Base-by-base conservation (phyloP, 2,329 filamentous ascomycete genomes). In the Cephalotrichum gorgonifer region DNA sequence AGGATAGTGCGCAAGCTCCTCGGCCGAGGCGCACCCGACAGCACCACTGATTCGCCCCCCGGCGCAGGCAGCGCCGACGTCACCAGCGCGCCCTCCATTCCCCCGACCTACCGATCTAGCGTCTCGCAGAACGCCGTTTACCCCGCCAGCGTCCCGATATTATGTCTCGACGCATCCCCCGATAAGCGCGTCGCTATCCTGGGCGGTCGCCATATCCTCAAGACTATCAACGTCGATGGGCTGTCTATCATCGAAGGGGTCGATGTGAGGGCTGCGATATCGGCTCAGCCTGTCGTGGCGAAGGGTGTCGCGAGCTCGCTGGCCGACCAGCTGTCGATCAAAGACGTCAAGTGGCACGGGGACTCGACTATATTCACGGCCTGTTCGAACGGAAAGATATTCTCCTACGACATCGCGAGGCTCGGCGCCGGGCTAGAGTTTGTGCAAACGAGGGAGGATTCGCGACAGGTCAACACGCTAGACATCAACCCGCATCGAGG, bases 311-410 rank as follows among this genome's bases (percentile, higher is more conserved):
- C 59, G 8, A 63, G 65, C 17, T 51, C 48, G 3, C 56, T 57
- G 23, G 45, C 56, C 44, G 79, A 84, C 52, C 79, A 83, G 60
- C 68, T 83, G 44, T 81, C 79, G 31, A 81, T 84, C 53, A 75
- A 76, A 55, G 77, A 81, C 52, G 78, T 80, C 45, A 79, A 78
- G 58, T 79, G 79, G 72, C 69, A 75, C 27, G 69, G 66, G 50
- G 70, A 73, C 53, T 70, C 72, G 14, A 74, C 71, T 33, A 72
- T 83, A 48, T 79, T 81, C 54, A 83, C 80, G 0, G 80, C 80
- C 3, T 81, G 78, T 57, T 74, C 76, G 45, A 79, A 76, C 52
- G 80, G 80, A 57, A 78, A 79, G 61, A 81, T 84, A 55, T 82
- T 82, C 52, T 70, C 77, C 52, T 84, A 84, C 56, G 78, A 84